These are phyloP conservation scores for Otatea glauca DNA, from an alignment of 176 grass and related monocot species.

Conservation along the genomic window DNA sequence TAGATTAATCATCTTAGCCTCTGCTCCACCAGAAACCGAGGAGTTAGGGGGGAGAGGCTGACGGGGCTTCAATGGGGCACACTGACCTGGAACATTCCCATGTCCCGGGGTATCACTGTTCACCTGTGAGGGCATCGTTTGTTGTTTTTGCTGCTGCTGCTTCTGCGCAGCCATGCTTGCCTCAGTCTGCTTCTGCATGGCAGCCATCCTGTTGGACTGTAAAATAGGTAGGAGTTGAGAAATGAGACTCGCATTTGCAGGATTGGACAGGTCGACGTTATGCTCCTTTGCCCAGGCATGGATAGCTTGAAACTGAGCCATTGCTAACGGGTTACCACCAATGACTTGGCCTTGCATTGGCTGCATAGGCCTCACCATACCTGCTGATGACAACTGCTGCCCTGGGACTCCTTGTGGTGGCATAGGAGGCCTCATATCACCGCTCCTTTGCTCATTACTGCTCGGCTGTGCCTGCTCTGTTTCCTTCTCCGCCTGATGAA, in stretches of 20 bases:
- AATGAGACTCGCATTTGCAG: slow-evolving; percentile 74
- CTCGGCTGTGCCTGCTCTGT: slow-evolving; percentile 52
- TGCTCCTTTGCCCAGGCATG: slow-evolving; percentile 89
- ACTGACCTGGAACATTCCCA: slow-evolving; percentile 53
- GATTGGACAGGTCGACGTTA: slow-evolving; percentile 87
- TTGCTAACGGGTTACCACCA: slow-evolving; percentile 55
- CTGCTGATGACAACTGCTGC: slow-evolving; percentile 49
- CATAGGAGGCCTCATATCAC: slow-evolving; percentile 72
- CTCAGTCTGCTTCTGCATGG: slow-evolving; percentile 73
- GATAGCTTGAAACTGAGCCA: slow-evolving; percentile 78
- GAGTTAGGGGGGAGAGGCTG: slow-evolving; percentile 56
- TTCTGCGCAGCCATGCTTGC: slow-evolving; percentile 54
- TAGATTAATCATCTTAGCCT: slow-evolving; percentile 58
- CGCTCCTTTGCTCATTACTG: slow-evolving; percentile 58
- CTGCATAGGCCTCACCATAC: slow-evolving; percentile 59
- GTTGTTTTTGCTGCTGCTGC: slow-evolving; percentile 57
- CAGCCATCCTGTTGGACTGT: slow-evolving; percentile 62
- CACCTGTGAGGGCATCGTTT: slow-evolving; percentile 57
- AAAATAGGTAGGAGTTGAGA: slow-evolving; percentile 78
- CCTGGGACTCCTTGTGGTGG: slow-evolving; percentile 45
- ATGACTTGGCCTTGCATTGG: slow-evolving; percentile 47
- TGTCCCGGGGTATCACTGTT: slow-evolving; percentile 63
- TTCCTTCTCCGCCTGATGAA: slow-evolving; percentile 59
- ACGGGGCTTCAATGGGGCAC: slow-evolving; percentile 53
- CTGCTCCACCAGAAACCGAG: slow-evolving; percentile 54